Conservation (phyloP, 495 filamentous ascomycete species). For the Xylaria bambusicola region DNA sequence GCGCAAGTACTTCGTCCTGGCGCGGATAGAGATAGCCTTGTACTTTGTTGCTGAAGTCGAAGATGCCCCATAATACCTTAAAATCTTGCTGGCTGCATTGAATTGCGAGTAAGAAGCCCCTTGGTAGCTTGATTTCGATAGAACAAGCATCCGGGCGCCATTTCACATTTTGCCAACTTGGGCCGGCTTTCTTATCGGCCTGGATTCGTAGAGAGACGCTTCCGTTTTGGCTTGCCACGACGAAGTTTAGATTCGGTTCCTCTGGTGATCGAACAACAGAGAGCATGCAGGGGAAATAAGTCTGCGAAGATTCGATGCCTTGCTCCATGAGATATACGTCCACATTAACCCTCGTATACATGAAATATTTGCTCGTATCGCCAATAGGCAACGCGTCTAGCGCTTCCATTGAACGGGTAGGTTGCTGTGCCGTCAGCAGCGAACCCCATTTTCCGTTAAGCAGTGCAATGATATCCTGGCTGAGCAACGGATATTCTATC, state of each 20-base stretch:
- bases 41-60: slow-evolving; percentile 75
- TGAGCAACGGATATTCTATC: slow-evolving; percentile 69
- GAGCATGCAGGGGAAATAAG: slow-evolving; percentile 69
- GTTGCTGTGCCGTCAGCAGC: slow-evolving; percentile 40
- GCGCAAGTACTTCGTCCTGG: slow-evolving; percentile 64
- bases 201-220: slow-evolving; percentile 75
- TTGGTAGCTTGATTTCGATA: slow-evolving; percentile 66
- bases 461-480: slow-evolving; percentile 64
- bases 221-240: slow-evolving; percentile 75
- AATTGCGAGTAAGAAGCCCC: slow-evolving; percentile 67
- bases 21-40: slow-evolving; percentile 66
- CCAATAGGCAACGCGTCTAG: slow-evolving; percentile 71
- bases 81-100: slow-evolving; percentile 73
- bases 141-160: slow-evolving; percentile 67
- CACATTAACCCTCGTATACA: slow-evolving; percentile 72
- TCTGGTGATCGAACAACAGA: slow-evolving; percentile 69
- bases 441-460: slow-evolving; percentile 62
- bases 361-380: slow-evolving; percentile 69
- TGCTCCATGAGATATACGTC: slow-evolving; percentile 70
- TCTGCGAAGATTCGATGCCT: slow-evolving; percentile 61
- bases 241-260: slow-evolving; percentile 65
- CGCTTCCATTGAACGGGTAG: slow-evolving; percentile 46
- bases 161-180: slow-evolving; percentile 75
- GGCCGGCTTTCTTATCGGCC: slow-evolving; percentile 62
- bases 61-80: slow-evolving; percentile 74